Conservation (phyloP, 768 basidiomycete species). For the Collybia sordida region DNA sequence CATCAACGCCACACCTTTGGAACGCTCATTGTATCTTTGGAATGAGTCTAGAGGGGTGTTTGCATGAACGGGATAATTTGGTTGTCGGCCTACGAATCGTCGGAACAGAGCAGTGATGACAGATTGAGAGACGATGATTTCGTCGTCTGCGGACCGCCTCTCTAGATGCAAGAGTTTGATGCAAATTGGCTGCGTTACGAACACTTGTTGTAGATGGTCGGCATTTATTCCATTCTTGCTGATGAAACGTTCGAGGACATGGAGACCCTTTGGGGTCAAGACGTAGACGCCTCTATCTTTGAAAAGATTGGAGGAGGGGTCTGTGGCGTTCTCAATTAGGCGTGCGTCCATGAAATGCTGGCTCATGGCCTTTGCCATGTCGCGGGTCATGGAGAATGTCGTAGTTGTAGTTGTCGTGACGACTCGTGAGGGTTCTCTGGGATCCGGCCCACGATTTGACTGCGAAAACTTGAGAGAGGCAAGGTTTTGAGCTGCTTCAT, state of each 20-base stretch:
- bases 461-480: conserved; percentile 98
- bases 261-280: conserved; percentile 96
- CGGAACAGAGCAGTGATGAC: conserved; percentile 95
- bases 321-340: conserved; percentile 94
- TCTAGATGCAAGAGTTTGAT: conserved; percentile 98
- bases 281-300: conserved; percentile 97
- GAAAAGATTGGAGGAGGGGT: conserved; percentile 86
- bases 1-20: conserved; percentile 68
- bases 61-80: conserved; percentile 68
- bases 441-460: conserved; percentile 97
- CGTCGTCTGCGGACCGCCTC: conserved; percentile 88
- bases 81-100: conserved; percentile 86
- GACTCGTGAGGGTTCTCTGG: conserved; percentile 95
- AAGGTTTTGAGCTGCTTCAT: conserved; percentile 92
- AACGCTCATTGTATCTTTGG: conserved; percentile 76
- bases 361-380: conserved; percentile 99
- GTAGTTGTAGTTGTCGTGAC: conserved; percentile 99
- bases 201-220: conserved; percentile 88
- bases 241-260: conserved; percentile 99
- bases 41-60: conserved; percentile 56
- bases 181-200: conserved; percentile 91
- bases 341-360: conserved; percentile 99
- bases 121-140: conserved; percentile 92
- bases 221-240: conserved; percentile 98
- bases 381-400: conserved; percentile 99